Evolutionary conservation across 805 yeast genomes (phyloP), one percentile per base, ranked within the genome.

Genomic region (Zygoascus tannicola): DNA sequence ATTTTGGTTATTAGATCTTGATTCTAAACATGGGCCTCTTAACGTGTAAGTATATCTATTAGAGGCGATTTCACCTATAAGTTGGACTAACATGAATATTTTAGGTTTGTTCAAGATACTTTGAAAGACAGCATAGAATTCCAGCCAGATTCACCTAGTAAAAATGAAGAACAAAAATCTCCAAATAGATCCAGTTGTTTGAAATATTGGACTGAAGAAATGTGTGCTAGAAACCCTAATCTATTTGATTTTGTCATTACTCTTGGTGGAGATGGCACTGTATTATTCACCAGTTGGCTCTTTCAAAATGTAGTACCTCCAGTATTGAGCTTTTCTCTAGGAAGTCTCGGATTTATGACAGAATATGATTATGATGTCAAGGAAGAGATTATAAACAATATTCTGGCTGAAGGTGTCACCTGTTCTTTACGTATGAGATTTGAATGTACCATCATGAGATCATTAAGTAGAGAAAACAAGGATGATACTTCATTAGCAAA

Each of bases 231-330:
- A 20, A 43, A 51, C 61, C 70, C 76, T 2, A 70, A 73, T 30
- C 55, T 68, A 38, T 75, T 79, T 50, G 97, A 90, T 60, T 67
- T 88, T 47, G 80, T 86, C 2, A 76, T 90, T 36, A 85, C 97
- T 0, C 68, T 92, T 5, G 98, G 98, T 20, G 98, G 98, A 15
- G 98, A 92, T 58, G 97, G 98, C 5, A 92, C 98, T 0, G 95
- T 90, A 39, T 67, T 90, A 7, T 82, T 82, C 56, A 90, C 90
- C 0, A 86, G 95, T 2, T 81, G 92, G 45, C 67, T 87, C 34
- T 92, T 92, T 63, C 94, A 84, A 64, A 68, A 74, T 45, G 73
- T 75, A 40, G 96, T 88, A 1, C 98, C 98, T 1, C 98, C 98
- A 0, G 85, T 90, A 2, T 70, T 92, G 51, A 77, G 94, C 16